phyloP scores from a whole-genome alignment of 2,329 filamentous ascomycete species.

The Fusarium haematococcum region DNA sequence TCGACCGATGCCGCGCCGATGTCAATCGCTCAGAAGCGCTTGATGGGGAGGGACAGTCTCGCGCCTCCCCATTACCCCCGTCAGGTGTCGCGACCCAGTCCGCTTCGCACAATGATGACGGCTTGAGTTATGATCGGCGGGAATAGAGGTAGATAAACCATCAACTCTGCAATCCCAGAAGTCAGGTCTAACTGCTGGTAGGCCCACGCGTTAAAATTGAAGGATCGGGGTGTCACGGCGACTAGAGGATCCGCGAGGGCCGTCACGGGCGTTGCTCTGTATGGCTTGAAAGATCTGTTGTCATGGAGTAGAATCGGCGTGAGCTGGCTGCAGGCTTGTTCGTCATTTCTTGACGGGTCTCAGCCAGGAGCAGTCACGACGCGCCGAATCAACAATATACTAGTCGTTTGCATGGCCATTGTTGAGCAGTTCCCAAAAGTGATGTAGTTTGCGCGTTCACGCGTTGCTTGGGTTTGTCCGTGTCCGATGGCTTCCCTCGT shows the following conservation, averaged over 20 bases:
- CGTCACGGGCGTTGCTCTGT: slow-evolving; percentile 22
- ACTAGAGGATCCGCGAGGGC: slow-evolving; percentile 38
- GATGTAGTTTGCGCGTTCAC: neutral
- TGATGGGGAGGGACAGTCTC: slow-evolving; percentile 60
- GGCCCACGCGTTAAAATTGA: slow-evolving; percentile 44
- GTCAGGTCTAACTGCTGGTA: slow-evolving; percentile 39
- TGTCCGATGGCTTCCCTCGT: neutral
- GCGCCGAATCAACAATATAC: slow-evolving; percentile 43
- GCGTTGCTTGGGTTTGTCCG: neutral
- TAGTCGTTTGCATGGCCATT: slow-evolving; percentile 40
- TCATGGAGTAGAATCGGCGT: slow-evolving; percentile 42
- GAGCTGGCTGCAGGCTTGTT: slow-evolving; percentile 35
- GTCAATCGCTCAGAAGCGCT: slow-evolving; percentile 59
- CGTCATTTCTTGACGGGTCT: slow-evolving; percentile 17
- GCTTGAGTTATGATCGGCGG: slow-evolving; percentile 61
- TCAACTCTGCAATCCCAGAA: slow-evolving; percentile 21
- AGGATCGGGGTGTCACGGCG: slow-evolving; percentile 41
- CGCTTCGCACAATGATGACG: slow-evolving; percentile 76
- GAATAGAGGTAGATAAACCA: slow-evolving; percentile 45
- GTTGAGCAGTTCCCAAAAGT: slow-evolving; percentile 5
- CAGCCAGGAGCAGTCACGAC: slow-evolving; percentile 37
- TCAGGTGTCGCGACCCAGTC: slow-evolving; percentile 72
- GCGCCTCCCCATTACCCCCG: slow-evolving; percentile 57
- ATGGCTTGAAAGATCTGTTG: slow-evolving; percentile 35
- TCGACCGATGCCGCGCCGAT: slow-evolving; percentile 59